Conservation (phyloP, 2,329 filamentous ascomycete species). For the Diatrype stigma region DNA sequence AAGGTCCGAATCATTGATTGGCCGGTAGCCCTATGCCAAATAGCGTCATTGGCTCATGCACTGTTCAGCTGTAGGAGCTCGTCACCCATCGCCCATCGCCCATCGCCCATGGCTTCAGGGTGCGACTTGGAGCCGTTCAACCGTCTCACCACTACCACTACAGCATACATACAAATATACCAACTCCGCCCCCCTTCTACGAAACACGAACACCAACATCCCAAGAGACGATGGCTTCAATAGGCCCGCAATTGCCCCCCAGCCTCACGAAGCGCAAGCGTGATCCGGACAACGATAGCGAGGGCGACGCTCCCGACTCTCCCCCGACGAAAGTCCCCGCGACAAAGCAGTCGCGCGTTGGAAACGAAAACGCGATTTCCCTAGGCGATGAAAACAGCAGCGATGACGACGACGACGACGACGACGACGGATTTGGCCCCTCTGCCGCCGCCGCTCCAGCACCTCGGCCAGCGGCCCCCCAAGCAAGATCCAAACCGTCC, state of each 20-base stretch:
- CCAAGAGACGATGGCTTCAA: conserved; percentile 55
- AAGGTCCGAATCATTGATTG: not conserved
- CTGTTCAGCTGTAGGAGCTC: no score
- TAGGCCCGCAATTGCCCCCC: conserved; percentile 67
- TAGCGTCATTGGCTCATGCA: not conserved
- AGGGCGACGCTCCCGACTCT: conserved; percentile 32
- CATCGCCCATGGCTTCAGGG: no score
- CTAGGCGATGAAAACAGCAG: conserved; percentile 13
- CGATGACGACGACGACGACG: conserved; percentile 25
- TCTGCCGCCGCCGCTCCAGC: not conserved
- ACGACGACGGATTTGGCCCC: conserved; percentile 6
- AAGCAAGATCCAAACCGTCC: not conserved
- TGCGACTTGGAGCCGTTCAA: no score
- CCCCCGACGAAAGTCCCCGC: conserved; percentile 42
- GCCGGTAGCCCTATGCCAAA: not conserved
- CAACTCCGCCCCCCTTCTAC: not conserved
- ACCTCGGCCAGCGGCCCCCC: conserved; percentile 12
- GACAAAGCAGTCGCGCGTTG: conserved; percentile 33
- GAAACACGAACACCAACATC: not conserved
- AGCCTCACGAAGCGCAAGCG: conserved; percentile 63
- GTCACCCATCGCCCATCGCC: no score
- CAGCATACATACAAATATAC: not conserved
- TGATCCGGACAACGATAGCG: conserved; percentile 41
- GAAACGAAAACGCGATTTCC: conserved; percentile 40
- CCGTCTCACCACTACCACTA: no score